Base-by-base conservation (phyloP, 2,329 filamentous ascomycete genomes). In the Cytospora paraplurivora region DNA sequence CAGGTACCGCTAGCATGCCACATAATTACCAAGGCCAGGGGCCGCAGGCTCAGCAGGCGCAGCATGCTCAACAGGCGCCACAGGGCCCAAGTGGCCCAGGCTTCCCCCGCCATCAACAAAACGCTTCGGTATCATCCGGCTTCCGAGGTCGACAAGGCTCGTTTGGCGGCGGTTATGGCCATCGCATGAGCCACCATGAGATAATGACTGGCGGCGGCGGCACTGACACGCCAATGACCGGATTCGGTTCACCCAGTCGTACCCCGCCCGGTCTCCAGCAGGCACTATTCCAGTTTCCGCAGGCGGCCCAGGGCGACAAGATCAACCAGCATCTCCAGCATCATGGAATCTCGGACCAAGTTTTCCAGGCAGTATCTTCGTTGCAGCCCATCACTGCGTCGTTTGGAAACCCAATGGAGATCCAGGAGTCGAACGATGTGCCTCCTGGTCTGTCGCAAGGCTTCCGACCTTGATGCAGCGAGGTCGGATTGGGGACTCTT, bases 141-240 rank as follows among this genome's bases (percentile, higher is more conserved):
- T 57, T 59, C 27, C 62, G 47, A 21, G 61, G 38, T 17, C 61
- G 61, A 15, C 64, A 63, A 51, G 53, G 44, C 15, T 66, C 64
- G 2, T 55, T 63, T 33, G 19, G 21, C 19, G 35, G 50, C 33
- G 58, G 58, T 13, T 56, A 41, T 35, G 56, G 60, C 32, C 64
- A 66, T 13, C 64, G 64, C 47, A 55, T 66, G 49, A 66, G 64
- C 53, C 64, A 66, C 21, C 61, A 66, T n/a, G 64, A 66, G 56
- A 61, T 66, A 56, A 66, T 66, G 64, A 63, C 63, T 61, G 64
- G 64, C 56, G 61, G 63, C 61, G 63, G 64, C 56, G 61, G 63
- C 61, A 66, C 56, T 1, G 64, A 66, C 7, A 60, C 50, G 37
- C 50, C 52, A 50, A 60, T 60, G 58, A 54, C 58, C 1, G 58